Conservation (phyloP, 1,139 yeast genomes). For the Suhomyces panamericanus region DNA sequence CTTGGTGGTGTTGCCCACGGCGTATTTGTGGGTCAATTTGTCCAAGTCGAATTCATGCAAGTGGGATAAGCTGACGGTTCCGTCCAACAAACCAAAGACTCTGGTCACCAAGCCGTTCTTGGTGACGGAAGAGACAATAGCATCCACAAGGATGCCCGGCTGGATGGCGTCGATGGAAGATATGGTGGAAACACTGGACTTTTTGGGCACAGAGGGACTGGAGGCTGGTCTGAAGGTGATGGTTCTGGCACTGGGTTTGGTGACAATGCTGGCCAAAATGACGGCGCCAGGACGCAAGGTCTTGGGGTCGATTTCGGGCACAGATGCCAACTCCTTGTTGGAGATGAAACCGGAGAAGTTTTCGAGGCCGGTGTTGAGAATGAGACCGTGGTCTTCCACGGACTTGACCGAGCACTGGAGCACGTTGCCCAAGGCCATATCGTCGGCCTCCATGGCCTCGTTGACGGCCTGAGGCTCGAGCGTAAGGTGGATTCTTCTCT, state of each 20-base stretch:
- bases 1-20: constrained; percentile 64
- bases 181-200: constrained; percentile 52
- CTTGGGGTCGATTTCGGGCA: constrained; percentile 22
- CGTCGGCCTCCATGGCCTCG: constrained; percentile 59
- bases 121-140: constrained; percentile 60
- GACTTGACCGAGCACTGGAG: constrained; percentile 78
- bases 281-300: constrained; percentile 45
- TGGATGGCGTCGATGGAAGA: constrained; percentile 74
- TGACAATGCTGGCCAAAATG: constrained; percentile 46
- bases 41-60: constrained; percentile 49
- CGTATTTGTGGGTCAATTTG: constrained; percentile 59
- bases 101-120: constrained; percentile 64
- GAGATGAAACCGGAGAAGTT: constrained; percentile 71
- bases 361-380: constrained; percentile 66
- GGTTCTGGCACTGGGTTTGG: constrained; percentile 56
- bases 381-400: constrained; percentile 88
- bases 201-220: constrained; percentile 33
- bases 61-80: constrained; percentile 69
- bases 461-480: constrained; percentile 78
- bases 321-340: constrained; percentile 53
- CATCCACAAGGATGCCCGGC: constrained; percentile 83
- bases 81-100: constrained; percentile 74
- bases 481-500: constrained; percentile 68
- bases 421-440: constrained; percentile 58
- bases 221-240: constrained; percentile 54